Evolutionary conservation across 2,329 filamentous ascomycete genomes (phyloP), one percentile per base, ranked within the genome.

Genomic region (Xylariaceae sp.): DNA sequence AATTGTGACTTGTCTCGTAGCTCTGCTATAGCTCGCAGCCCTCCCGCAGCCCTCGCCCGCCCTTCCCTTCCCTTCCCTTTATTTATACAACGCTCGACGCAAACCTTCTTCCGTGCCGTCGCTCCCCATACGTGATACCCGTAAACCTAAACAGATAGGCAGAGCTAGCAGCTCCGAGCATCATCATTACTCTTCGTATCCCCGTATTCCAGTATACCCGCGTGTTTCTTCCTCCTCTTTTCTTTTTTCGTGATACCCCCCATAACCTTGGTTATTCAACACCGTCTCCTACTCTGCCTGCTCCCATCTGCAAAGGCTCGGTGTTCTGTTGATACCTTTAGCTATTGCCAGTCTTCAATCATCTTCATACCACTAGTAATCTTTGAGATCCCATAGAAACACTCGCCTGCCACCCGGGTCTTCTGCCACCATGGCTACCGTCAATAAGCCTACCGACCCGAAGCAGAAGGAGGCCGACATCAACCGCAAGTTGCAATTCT

Each of bases 401-500:
- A 18, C 36, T 22, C 15, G 9, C 37, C 21, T 40, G 16, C 15
- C 16, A 13, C 43, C 21, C 40, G 13, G 30, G 26, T 37, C 42
- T 26, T 41, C 15, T 19, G 50, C 19, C 51, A 62, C 34, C 55
- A 69, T 71, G 65, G 61, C 71, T 13, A 65, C 63, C 60, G 87
- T 92, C 67, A 92, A 94, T 72, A 82, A 80, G 64, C 89, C 89
- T 30, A 86, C 83, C 58, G 80, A 94, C 71, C 66, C 80, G 57
- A 85, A 87, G 76, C 72, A 81, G 71, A 92, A 92, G 80, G 89
- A 95, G 76, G 81, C 80, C 62, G 86, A 96, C 70, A 86, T 97
- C 74, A 94, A 94, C 74, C 84, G 85, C 70, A 99, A 99, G 78
- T 85, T 99, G 48, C 92, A 96, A 74, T 74, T 97, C 36, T 99